Evolutionary conservation across 345 rosid genomes (phyloP).

Genomic region (Gossypium longicalyx): DNA sequence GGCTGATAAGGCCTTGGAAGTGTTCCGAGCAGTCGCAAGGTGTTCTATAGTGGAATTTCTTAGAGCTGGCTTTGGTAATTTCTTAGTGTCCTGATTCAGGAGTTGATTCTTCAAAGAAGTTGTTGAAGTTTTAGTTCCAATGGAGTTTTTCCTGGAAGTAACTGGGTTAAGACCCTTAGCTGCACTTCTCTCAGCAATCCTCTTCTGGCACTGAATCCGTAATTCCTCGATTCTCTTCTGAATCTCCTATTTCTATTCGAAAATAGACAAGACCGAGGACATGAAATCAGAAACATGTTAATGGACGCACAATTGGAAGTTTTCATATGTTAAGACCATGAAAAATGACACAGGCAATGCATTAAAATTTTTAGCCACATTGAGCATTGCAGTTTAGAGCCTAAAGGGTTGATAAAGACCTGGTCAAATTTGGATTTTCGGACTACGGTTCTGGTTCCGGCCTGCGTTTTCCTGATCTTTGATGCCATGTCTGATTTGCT

Average conservation of each 20-base stretch:
- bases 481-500: conserved; percentile 44
- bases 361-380: neutral
- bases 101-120: conserved; percentile 32
- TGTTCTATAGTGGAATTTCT: conserved; percentile 87
- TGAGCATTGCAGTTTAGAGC: conserved; percentile 6
- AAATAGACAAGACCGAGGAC: neutral
- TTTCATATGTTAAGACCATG: neutral
- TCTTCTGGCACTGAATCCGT: conserved; percentile 70
- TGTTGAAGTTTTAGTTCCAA: conserved; percentile 27
- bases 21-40: conserved; percentile 60
- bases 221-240: conserved; percentile 76
- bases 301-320: neutral
- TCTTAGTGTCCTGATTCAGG: conserved; percentile 38
- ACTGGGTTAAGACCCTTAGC: conserved; percentile 29
- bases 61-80: conserved; percentile 43
- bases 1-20: conserved; percentile 37
- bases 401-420: conserved; percentile 36
- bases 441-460: conserved; percentile 51
- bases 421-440: conserved; percentile 54
- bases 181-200: conserved; percentile 83
- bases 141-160: conserved; percentile 40
- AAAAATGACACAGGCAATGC: neutral
- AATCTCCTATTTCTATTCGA: conserved; percentile 71
- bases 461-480: conserved; percentile 48
- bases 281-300: neutral